Percentiles rank a stretch among this genome's conserved stretches.
phyloP scores from a whole-genome alignment of 2,329 filamentous ascomycete genomes.

The Colletotrichum musicola region DNA sequence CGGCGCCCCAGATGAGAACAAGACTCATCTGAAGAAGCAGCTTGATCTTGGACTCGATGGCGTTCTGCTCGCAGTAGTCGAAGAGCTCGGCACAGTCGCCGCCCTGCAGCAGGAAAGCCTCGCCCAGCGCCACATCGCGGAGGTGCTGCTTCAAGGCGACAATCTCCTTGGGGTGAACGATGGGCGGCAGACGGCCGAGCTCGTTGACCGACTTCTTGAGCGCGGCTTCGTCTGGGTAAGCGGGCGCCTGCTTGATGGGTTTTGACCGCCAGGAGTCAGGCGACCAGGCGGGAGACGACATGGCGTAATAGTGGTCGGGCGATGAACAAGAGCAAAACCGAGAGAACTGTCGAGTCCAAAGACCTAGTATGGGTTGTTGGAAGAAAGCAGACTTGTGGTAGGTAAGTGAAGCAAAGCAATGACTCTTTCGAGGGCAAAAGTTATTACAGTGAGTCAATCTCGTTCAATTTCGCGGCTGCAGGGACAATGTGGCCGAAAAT shows the following conservation, averaged over 20 bases:
- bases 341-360: not conserved
- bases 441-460: conserved; percentile 28
- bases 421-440: conserved; percentile 7
- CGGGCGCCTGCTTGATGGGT: conserved; percentile 82
- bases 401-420: not conserved
- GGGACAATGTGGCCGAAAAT: conserved; percentile 29
- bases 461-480: conserved; percentile 8
- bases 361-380: not conserved
- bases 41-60: conserved; percentile 97
- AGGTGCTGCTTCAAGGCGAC: conserved; percentile 81
- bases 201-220: conserved; percentile 73
- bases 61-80: conserved; percentile 90
- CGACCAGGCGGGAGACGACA: conserved; percentile 58
- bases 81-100: conserved; percentile 98
- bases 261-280: conserved; percentile 81
- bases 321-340: not conserved
- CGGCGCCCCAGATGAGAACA: conserved; percentile 89
- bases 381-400: not conserved
- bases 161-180: conserved; percentile 86
- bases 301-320: not conserved
- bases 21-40: conserved; percentile 96
- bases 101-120: conserved; percentile 94
- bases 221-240: conserved; percentile 73
- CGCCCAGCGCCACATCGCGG: conserved; percentile 87
- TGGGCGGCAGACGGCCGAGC: conserved; percentile 77